These are phyloP conservation scores for Paecilomyces sp. DNA, from an alignment of 2,329 filamentous ascomycete genomes.

Conservation along the genomic window DNA sequence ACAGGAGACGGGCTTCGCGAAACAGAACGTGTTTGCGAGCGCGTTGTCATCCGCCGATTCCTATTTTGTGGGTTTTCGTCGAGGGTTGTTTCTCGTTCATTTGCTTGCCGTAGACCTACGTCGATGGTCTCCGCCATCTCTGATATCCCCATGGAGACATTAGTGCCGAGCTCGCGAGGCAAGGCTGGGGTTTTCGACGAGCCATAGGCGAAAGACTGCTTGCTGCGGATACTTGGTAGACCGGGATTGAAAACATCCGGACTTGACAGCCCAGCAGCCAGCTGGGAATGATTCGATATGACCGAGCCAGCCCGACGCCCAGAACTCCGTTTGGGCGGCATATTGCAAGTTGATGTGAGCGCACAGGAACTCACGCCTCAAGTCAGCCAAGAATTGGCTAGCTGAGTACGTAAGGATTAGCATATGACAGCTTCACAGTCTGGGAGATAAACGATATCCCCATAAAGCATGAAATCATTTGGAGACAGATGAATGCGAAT, in stretches of 20 bases:
- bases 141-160: constrained; percentile 19
- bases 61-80: constrained; percentile 6
- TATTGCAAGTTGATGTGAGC: background rate
- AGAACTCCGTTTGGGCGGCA: constrained; percentile 16
- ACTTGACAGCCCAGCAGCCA: constrained; percentile 6
- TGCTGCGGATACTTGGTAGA: constrained; percentile 30
- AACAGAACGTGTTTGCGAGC: constrained; percentile 6
- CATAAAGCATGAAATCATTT: background rate
- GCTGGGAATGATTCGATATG: constrained; percentile 6
- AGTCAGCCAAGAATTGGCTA: background rate
- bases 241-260: constrained; percentile 17
- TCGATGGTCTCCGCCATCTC: constrained; percentile 29
- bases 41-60: constrained; percentile 3
- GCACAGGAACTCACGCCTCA: background rate
- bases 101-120: constrained; percentile 17
- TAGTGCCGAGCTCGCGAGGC: constrained; percentile 24
- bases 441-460: background rate
- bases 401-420: background rate
- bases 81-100: constrained; percentile 8
- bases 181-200: constrained; percentile 26
- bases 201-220: constrained; percentile 35
- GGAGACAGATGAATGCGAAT: background rate
- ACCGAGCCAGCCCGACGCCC: constrained; percentile 10
- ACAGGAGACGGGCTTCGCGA: background rate
- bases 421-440: background rate